Evolutionary conservation across 2,329 filamentous ascomycete genomes (phyloP).

Genomic region (Ophiostoma sp.): DNA sequence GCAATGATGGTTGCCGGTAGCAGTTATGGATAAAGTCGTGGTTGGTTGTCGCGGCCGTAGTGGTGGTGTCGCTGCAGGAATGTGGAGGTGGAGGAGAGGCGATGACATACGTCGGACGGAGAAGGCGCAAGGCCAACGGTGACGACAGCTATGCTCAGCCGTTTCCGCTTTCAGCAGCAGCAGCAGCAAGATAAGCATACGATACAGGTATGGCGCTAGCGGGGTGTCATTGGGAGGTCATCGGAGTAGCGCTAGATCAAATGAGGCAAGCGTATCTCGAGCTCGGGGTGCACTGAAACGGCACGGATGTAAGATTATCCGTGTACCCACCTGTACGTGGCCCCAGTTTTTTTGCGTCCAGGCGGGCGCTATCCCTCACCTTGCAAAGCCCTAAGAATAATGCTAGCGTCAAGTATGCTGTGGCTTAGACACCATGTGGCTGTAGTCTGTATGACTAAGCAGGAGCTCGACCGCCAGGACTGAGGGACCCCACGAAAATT

Average conservation of each 20-base stretch:
- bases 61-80: background rate
- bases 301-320: constrained; percentile 14
- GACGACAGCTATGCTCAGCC: constrained; percentile 17
- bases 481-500: constrained; percentile 20
- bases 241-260: background rate
- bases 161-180: constrained; percentile 10
- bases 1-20: background rate
- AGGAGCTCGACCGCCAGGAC: background rate
- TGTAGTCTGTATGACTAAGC: constrained; percentile 16
- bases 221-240: background rate
- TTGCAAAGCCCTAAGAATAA: constrained; percentile 18
- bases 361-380: background rate
- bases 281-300: background rate
- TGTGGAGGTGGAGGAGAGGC: constrained; percentile 14
- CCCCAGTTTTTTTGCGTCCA: background rate
- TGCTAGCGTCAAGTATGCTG: background rate
- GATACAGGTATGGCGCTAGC: no score
- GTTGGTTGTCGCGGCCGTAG: background rate
- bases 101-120: background rate
- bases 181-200: background rate
- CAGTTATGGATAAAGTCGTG: background rate
- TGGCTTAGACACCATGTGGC: constrained; percentile 5
- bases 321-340: background rate
- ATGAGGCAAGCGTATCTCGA: background rate
- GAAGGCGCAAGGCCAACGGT: constrained; percentile 14